Percentiles rank a stretch among this genome's conserved stretches.
Conservation (phyloP, 495 filamentous ascomycete species). For the Penicillium arizonense region DNA sequence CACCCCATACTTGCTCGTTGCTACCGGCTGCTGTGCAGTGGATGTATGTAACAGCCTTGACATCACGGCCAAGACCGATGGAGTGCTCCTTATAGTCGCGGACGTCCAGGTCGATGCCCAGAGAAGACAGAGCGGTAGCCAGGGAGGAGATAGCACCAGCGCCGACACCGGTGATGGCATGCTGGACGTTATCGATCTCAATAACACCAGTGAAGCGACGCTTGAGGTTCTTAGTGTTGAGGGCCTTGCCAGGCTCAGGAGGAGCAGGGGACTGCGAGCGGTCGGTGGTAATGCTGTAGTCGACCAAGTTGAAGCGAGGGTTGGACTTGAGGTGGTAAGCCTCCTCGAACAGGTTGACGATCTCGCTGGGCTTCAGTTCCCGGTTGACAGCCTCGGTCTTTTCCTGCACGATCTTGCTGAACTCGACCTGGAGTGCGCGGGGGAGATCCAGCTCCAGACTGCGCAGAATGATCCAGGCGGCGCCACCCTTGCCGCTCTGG, state of each 20-base stretch:
- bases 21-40: conserved; percentile 76
- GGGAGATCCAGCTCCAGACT: conserved; percentile 89
- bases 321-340: conserved; percentile 80
- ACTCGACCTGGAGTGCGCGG: conserved; percentile 88
- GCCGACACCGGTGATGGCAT: conserved; percentile 74
- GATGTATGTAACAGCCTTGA: conserved; percentile 92
- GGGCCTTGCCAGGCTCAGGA: conserved; percentile 62
- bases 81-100: conserved; percentile 96
- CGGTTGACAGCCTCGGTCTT: conserved; percentile 71
- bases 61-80: conserved; percentile 73
- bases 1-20: conserved; percentile 79
- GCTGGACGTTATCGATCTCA: conserved; percentile 77
- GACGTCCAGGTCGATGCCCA: conserved; percentile 92
- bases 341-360: conserved; percentile 79
- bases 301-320: conserved; percentile 82
- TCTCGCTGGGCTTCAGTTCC: conserved; percentile 80
- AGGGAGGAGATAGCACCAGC: conserved; percentile 89
- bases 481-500: conserved; percentile 92
- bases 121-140: conserved; percentile 72
- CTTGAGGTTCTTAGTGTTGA: conserved; percentile 72
- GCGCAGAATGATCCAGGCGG: conserved; percentile 90
- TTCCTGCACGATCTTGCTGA: conserved; percentile 81
- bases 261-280: conserved; percentile 76
- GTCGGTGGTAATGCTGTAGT: conserved; percentile 89
- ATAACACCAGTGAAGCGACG: conserved; percentile 87